A percentile compares a stretch with the other conserved stretches of the same genome.
These are phyloP conservation scores for Cicer arietinum DNA, from an alignment of 306 rosid genomes.

Conservation along the genomic window DNA sequence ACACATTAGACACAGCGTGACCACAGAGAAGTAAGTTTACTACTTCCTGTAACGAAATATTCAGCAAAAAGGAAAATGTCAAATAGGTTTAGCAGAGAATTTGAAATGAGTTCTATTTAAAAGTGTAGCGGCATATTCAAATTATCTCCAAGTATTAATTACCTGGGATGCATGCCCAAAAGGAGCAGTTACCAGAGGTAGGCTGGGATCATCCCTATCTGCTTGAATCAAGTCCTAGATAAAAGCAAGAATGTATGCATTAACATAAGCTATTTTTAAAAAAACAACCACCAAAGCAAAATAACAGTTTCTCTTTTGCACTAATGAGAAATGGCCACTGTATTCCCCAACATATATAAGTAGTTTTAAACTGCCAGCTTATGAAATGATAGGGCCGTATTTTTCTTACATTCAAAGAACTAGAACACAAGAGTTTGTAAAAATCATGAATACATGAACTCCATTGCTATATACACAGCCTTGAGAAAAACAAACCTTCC, in stretches of 20 bases:
- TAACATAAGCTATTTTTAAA: conserved; percentile 1
- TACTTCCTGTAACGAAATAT: conserved; percentile 71
- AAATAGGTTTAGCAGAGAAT: conserved; percentile 15
- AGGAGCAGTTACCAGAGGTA: conserved; percentile 97
- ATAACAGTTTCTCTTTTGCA: conserved; percentile 1
- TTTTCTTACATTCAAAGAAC: conserved; percentile 15
- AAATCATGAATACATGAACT: conserved; percentile 1
- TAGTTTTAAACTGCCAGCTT: no score
- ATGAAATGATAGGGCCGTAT: neutral
- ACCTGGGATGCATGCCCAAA: conserved; percentile 99
- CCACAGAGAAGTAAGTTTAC: conserved; percentile 88
- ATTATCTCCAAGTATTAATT: neutral
- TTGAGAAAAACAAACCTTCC: neutral
- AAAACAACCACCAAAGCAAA: neutral
- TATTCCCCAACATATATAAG: neutral
- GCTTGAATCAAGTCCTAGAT: conserved; percentile 80
- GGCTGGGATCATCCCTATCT: conserved; percentile 97
- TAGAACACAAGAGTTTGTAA: neutral
- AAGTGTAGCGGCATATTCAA: conserved; percentile 24
- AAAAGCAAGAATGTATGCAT: conserved; percentile 38
- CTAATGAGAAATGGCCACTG: conserved; percentile 13
- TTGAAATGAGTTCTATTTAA: conserved; percentile 32
- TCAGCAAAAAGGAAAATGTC: conserved; percentile 14
- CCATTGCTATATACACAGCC: neutral
- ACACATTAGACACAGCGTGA: conserved; percentile 90